Evolutionary conservation across 164 flowering plant species (phyloP).

Genomic region (Tetrastigma voinierianum): DNA sequence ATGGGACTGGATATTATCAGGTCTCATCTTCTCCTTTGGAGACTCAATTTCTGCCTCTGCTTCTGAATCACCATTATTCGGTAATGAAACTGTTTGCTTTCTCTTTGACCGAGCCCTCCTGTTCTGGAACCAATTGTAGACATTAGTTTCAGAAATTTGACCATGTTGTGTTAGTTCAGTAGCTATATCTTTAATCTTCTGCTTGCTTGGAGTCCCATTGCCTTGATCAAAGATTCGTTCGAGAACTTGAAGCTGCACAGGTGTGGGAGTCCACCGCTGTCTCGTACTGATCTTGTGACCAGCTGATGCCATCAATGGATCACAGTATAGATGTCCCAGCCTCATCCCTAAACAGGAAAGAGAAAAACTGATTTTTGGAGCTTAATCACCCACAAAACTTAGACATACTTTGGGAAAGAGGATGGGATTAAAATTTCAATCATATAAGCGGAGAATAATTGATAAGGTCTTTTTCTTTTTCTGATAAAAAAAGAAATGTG

Average conservation of each 20-base stretch:
- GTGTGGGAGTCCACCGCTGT: constrained; percentile 97
- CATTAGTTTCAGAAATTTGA: constrained; percentile 85
- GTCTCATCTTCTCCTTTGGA: constrained; percentile 22
- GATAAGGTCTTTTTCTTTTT: too few species aligned
- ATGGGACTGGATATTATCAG: constrained; percentile 14
- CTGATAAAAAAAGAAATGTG: too few species aligned
- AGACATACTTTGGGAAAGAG: too few species aligned
- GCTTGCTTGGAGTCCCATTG: constrained; percentile 93
- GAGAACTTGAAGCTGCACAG: constrained; percentile 89
- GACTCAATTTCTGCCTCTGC: constrained; percentile 25
- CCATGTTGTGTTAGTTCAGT: constrained; percentile 82
- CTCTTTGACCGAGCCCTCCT: constrained; percentile 91
- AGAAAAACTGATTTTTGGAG: constrained; percentile 3
- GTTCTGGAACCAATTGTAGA: constrained; percentile 94
- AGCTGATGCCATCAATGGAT: constrained; percentile 68
- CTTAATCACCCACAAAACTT: too few species aligned
- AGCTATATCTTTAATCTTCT: constrained; percentile 51
- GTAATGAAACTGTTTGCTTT: constrained; percentile 37
- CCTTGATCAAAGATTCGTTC: constrained; percentile 91
- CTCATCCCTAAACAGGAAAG: constrained; percentile 57
- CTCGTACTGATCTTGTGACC: constrained; percentile 83
- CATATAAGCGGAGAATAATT: too few species aligned
- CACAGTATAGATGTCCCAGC: constrained; percentile 79
- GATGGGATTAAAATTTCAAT: too few species aligned
- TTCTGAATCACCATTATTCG: constrained; percentile 41